Evolutionary conservation across 2,329 filamentous ascomycete genomes (phyloP), one percentile per base, ranked within the genome.

Genomic region (Rhexocercosporidium sp.): DNA sequence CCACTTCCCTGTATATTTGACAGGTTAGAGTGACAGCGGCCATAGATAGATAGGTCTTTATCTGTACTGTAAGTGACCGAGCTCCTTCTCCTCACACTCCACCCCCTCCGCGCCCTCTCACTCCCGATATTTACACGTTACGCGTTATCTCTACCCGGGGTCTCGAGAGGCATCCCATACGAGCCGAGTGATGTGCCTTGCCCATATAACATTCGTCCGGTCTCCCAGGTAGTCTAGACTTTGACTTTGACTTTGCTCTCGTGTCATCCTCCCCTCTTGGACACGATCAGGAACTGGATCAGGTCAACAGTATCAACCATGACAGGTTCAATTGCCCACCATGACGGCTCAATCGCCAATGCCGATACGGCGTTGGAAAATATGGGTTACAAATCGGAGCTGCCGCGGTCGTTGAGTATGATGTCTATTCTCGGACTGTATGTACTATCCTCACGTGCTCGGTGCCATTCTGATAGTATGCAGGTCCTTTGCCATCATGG

Each of bases 401-500:
- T 92, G 51, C 89, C 89, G 18, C 83, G 89, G 67, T 88, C 87
- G 71, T 77, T 92, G 70, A 88, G 86, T 76, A 92, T 92, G 88
- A 78, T 92, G 74, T 90, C 87, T 74, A 87, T 92, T 31, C 81
- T 92, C 53, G 90, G 90, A 60, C 72, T 80, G 73, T 75, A 72
- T 60, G 71, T 71, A 14, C 16, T 39, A 5, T 20, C 47, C 27
- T 41, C 53, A 51, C 27, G 44, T 56, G 59, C 31, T 34, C 39
- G 37, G 53, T 20, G 74, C 57, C 73, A 47, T 46, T 53, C 46
- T 70, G 69, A 70, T 51, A 25, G 20, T 1, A 82, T 18, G 18
- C 14, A 75, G 74, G 70, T 91, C 88, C 53, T 92, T 92, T 75
- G 90, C 90, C 61, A 92, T 93, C 77, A 92, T 92, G 88, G 90